Percentiles rank a stretch among this genome's conserved stretches.
Evolutionary conservation across 768 basidiomycete species (phyloP).

Genomic region (Ramaria rubella): DNA sequence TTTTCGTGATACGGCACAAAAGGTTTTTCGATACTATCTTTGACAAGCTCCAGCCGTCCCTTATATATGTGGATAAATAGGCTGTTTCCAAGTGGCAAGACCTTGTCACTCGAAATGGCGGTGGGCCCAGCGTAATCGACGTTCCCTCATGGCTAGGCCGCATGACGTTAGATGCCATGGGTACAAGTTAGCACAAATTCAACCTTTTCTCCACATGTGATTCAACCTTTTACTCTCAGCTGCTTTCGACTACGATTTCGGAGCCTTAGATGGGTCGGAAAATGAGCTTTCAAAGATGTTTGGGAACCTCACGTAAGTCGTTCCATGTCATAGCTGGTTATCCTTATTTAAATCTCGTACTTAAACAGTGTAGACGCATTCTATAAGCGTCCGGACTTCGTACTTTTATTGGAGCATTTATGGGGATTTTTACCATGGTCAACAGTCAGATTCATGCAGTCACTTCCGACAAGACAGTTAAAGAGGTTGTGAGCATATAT

Average conservation of each 20-base stretch:
- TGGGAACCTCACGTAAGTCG: conserved; percentile 30
- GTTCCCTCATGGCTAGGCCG: conserved; percentile 39
- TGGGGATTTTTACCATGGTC: not conserved
- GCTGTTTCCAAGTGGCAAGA: conserved; percentile 47
- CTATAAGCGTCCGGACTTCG: not conserved
- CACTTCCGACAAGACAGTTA: not conserved
- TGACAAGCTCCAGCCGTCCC: not conserved
- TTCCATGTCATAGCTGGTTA: not conserved
- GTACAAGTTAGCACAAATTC: conserved; percentile 24
- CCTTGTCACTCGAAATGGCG: conserved; percentile 33
- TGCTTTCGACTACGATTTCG: conserved; percentile 48
- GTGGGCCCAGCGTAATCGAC: conserved; percentile 32
- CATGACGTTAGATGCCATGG: conserved; percentile 34
- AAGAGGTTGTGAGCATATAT: not conserved
- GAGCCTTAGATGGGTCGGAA: conserved; percentile 40
- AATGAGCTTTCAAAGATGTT: conserved; percentile 52
- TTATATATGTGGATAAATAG: conserved; percentile 25
- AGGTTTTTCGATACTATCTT: conserved; percentile 11
- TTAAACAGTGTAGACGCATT: not conserved
- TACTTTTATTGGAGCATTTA: not conserved
- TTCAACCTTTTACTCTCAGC: conserved; percentile 14
- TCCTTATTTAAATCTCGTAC: not conserved
- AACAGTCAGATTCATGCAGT: not conserved
- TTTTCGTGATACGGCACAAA: conserved; percentile 16
- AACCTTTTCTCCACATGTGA: not conserved